Percentiles rank a stretch among this genome's conserved stretches.
These are phyloP conservation scores for Cordyceps cicadae DNA, from an alignment of 2,329 filamentous ascomycete genomes.

Conservation along the genomic window DNA sequence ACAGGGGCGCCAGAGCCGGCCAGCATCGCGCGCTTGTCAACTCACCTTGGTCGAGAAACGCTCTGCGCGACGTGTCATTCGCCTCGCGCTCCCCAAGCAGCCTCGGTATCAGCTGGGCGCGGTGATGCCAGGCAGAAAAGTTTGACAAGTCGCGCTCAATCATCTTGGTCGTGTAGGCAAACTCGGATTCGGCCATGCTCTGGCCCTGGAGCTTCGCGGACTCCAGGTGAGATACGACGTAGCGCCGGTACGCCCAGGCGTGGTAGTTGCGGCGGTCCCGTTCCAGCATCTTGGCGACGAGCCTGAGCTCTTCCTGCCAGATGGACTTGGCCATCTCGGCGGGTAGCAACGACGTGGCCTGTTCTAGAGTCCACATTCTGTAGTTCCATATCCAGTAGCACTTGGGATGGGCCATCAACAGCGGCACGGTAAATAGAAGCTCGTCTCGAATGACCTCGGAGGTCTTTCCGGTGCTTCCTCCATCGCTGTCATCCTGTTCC, in stretches of 20 bases:
- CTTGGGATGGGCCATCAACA: slow-evolving; percentile 81
- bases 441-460: slow-evolving; percentile 58
- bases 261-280: slow-evolving; percentile 90
- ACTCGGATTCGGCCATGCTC: slow-evolving; percentile 71
- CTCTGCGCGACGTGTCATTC: slow-evolving; percentile 51
- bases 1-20: background rate
- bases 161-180: slow-evolving; percentile 86
- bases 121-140: slow-evolving; percentile 94
- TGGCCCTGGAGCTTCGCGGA: slow-evolving; percentile 39
- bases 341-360: slow-evolving; percentile 58
- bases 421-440: slow-evolving; percentile 71
- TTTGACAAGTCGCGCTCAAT: slow-evolving; percentile 80
- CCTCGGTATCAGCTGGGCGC: slow-evolving; percentile 72
- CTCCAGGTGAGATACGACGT: slow-evolving; percentile 70
- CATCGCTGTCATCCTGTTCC: slow-evolving; percentile 24
- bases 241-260: slow-evolving; percentile 85
- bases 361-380: slow-evolving; percentile 72
- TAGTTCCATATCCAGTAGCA: slow-evolving; percentile 99
- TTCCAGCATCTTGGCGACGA: slow-evolving; percentile 81
- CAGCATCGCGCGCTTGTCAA: background rate
- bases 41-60: slow-evolving; percentile 64
- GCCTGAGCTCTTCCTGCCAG: slow-evolving; percentile 76
- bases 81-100: slow-evolving; percentile 65
- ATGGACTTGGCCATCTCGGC: slow-evolving; percentile 48
- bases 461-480: slow-evolving; percentile 13